Conservation (phyloP, 495 filamentous ascomycete species). For the Xylaria telfairii region DNA sequence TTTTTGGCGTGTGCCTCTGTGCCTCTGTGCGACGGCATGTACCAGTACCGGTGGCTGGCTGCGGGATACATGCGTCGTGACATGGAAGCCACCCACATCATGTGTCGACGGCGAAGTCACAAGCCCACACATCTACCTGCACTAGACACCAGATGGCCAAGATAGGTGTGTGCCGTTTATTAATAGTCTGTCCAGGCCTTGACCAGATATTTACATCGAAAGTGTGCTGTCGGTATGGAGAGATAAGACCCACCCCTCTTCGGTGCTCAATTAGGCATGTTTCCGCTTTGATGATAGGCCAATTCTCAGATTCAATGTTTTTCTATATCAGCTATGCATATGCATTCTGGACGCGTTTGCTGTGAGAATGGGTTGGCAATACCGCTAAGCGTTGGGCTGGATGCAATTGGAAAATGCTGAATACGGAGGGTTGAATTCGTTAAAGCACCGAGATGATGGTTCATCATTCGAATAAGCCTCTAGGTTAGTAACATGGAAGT, state of each 20-base stretch:
- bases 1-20: not conserved
- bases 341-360: not conserved
- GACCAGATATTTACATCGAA: not conserved
- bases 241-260: conserved; percentile 6
- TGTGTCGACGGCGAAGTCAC: conserved; percentile 41
- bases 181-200: not conserved
- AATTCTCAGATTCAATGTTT: not conserved
- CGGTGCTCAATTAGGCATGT: not conserved
- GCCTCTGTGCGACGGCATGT: not conserved
- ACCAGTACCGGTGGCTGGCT: not conserved
- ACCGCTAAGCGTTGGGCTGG: not conserved
- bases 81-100: conserved; percentile 30
- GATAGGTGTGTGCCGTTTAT: conserved; percentile 20
- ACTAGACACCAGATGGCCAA: conserved; percentile 2
- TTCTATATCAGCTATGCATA: not conserved
- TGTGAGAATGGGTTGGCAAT: not conserved
- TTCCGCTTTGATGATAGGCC: not conserved
- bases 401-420: not conserved
- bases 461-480: too few relatives aligned
- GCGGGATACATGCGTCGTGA: conserved; percentile 30
- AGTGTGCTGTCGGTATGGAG: not conserved
- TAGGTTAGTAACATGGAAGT: too few relatives aligned
- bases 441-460: too few relatives aligned
- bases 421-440: not conserved
- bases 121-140: conserved; percentile 25